Evolutionary conservation across 331 rosid species (phyloP), one percentile per base, ranked within the genome.

Genomic region (Pyracantha coccinea): DNA sequence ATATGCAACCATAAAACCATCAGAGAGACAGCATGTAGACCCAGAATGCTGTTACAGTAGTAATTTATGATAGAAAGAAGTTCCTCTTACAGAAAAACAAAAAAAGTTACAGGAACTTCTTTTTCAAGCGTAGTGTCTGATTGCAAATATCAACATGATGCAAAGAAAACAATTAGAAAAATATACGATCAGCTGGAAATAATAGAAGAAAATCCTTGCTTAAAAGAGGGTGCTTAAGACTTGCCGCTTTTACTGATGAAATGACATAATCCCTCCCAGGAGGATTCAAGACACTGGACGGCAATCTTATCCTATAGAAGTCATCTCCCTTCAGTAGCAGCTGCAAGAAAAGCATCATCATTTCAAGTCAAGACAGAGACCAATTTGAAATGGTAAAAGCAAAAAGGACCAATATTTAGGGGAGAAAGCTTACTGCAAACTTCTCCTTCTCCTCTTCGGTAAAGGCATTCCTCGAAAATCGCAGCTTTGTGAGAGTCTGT

Each of bases 401-500:
- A 53, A 54, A 74, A 14, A 29, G 50, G 8, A 33, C 7, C 25
- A 5, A 25, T 54, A 44, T 38, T 64, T 2, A 8, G 54, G 60
- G 55, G 55, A 31, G 33, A 54, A 80, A 58, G 21, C 35, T 83
- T 85, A 94, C 99, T 41, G 80, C 79, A 78, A 90, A 92, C 28
- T 78, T 82, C 69, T 82, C 86, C 88, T 79, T 78, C 83, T 92
- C 99, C 29, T 55, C 83, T 45, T 83, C 86, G 32, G 82, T 87
- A 25, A 95, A 89, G 75, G 75, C 74, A 77, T 90, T 85, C 73
- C 99, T 86, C 11, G 88, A 86, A 84, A 92, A 92, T 67, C 99
- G 89, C 82, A 95, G 83, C 96, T 95, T 95, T 15, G 97, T 95
- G 28, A 94, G 82, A 5, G 97, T 92, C 99, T 94, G 79, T 50